Percentiles rank a stretch among this genome's conserved stretches.
Conservation (phyloP, 768 basidiomycete genomes). For the Tulasnella sp. region DNA sequence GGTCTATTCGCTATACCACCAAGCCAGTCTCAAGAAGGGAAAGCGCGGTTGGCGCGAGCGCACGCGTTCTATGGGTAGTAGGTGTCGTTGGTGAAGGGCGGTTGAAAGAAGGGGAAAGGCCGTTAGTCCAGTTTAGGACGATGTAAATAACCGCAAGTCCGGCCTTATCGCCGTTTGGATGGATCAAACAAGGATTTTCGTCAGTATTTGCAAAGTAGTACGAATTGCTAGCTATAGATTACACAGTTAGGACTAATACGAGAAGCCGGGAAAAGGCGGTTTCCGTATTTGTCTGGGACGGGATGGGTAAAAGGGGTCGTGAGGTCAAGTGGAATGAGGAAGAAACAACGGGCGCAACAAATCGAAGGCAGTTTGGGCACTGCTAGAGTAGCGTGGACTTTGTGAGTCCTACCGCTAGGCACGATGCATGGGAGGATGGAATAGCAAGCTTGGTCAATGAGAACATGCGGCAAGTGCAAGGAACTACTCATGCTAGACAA, state of each 20-base stretch:
- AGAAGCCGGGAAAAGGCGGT: not conserved
- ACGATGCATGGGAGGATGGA: not conserved
- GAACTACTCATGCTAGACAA: not conserved
- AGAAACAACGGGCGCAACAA: not conserved
- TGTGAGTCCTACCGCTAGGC: not conserved
- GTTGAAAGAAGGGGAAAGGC: not conserved
- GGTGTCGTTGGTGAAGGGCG: not conserved
- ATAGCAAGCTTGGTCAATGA: not conserved
- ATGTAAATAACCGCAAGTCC: not conserved
- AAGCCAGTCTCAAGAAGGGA: not conserved
- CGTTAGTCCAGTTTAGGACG: not conserved
- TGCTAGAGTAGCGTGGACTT: not conserved
- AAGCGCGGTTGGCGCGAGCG: not conserved
- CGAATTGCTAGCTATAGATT: not conserved
- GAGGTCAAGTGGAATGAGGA: not conserved
- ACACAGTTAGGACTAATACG: not conserved
- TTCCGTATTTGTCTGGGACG: not conserved
- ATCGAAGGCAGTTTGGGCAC: not conserved
- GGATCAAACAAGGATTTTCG: no score
- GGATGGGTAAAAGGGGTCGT: not conserved
- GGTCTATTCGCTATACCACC: not conserved
- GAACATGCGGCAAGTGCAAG: not conserved
- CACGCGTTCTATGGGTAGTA: not conserved
- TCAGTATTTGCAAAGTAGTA: not conserved
- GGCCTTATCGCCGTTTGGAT: not conserved